Conservation (phyloP, 2,329 filamentous ascomycete species). For the Myriangium duriaei region DNA sequence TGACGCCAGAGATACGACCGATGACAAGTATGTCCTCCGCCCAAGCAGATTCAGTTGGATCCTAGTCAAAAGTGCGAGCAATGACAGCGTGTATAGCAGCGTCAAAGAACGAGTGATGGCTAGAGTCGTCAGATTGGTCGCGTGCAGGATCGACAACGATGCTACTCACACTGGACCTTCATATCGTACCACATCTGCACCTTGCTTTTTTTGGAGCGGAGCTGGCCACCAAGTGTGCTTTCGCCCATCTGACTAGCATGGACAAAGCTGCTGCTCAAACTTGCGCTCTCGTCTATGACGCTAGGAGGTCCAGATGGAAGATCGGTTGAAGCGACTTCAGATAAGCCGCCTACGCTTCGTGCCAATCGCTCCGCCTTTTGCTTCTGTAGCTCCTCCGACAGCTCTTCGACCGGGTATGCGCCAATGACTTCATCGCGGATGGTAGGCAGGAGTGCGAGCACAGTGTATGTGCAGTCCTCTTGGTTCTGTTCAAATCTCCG, state of each 20-base stretch:
- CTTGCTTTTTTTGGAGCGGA: conserved; percentile 63
- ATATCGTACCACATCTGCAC: conserved; percentile 94
- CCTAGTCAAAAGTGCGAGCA: conserved; percentile 82
- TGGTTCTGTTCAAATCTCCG: conserved; percentile 98
- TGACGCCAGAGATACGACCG: conserved; percentile 80
- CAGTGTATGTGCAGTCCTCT: conserved; percentile 95
- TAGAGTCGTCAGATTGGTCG: conserved; percentile 25
- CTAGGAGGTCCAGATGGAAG: conserved; percentile 49
- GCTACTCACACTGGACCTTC: conserved; percentile 76
- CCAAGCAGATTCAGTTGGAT: conserved; percentile 96
- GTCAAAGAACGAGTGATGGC: conserved; percentile 87
- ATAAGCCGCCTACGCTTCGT: conserved; percentile 40
- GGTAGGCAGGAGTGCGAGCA: conserved; percentile 87
- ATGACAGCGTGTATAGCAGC: conserved; percentile 76
- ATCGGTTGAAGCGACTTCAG: conserved; percentile 46
- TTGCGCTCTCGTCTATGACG: conserved; percentile 67
- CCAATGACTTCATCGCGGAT: conserved; percentile 81
- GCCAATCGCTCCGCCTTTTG: conserved; percentile 68
- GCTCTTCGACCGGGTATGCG: conserved; percentile 78
- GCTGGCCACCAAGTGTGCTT: conserved; percentile 29
- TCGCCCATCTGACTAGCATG: conserved; percentile 66
- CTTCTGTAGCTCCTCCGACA: conserved; percentile 86
- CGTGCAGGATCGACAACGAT: background rate
- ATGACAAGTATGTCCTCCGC: conserved; percentile 87
- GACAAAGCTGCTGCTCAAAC: conserved; percentile 70